Evolutionary conservation across 2,329 filamentous ascomycete genomes (phyloP), one percentile per base, ranked within the genome.

Genomic region (Thyridium curvatum): DNA sequence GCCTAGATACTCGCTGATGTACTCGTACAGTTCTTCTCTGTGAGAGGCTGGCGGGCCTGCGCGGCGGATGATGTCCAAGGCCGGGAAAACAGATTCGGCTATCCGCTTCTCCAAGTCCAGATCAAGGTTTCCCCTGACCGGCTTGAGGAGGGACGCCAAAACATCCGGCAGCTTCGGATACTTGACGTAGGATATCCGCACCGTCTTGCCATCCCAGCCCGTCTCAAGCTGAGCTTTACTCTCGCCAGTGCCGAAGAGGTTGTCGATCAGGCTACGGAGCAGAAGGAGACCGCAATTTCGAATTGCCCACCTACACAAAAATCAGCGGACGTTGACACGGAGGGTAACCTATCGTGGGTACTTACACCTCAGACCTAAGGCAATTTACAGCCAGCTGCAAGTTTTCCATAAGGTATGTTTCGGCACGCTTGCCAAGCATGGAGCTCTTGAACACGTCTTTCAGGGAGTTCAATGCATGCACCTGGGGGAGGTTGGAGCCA

Each of bases 401-500:
- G 28, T 83, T 83, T 21, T 78, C 69, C 8, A 85, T 80, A 8
- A 96, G 71, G 49, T 89, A 84, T 1, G 69, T 68, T 51, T 94
- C 87, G 0, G 87, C 85, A 38, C 75, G 74, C 40, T 79, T 78
- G 18, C 86, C 72, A 14, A 97, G 70, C 36, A 79, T 77, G 0
- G 88, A 87, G 48, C 83, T 89, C 41, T 86, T 91, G 60, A 96
- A 93, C 3, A 95, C 82, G 47, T 94, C 89, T 55, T 93, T 93
- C 41, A 98, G 67, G 44, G 86, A 95, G 56, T 98, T 98, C 55
- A 95, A 75, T 0, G 93, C 89, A 59, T 98, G 93, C 0, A 98
- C 93, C 60, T 98, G 91, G 1, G 89, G 84, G 4, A 97, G 65
- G 31, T 84, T 82, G 3, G 74, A 74, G 21, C 73, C 77, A 41